These are phyloP conservation scores for Yarrowia hollandica DNA, from an alignment of 805 yeast genomes.

Conservation along the genomic window DNA sequence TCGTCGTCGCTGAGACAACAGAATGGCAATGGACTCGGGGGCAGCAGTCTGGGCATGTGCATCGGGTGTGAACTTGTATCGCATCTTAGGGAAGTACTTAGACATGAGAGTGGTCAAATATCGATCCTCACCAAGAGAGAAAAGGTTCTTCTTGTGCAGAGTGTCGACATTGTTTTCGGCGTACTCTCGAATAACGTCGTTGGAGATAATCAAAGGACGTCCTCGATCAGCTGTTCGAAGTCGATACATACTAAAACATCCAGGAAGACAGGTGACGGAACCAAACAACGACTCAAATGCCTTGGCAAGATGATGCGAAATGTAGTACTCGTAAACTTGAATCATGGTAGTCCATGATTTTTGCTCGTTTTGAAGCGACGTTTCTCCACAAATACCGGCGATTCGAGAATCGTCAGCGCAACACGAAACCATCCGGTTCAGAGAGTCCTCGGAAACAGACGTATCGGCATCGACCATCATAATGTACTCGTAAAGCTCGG, in stretches of 20 bases:
- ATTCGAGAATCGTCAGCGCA: slow-evolving; percentile 59
- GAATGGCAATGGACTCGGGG: slow-evolving; percentile 53
- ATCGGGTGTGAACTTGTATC: slow-evolving; percentile 55
- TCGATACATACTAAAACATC: slow-evolving; percentile 63
- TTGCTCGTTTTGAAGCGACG: slow-evolving; percentile 57
- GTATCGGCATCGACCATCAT: slow-evolving; percentile 69
- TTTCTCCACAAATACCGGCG: slow-evolving; percentile 65
- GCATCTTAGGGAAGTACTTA: slow-evolving; percentile 56
- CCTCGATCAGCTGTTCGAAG: slow-evolving; percentile 49
- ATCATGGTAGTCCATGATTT: slow-evolving; percentile 58
- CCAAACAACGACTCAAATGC: slow-evolving; percentile 64
- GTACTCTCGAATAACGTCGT: slow-evolving; percentile 59
- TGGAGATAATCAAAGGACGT: slow-evolving; percentile 59
- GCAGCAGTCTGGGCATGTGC: slow-evolving; percentile 60
- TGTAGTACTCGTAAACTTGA: slow-evolving; percentile 64
- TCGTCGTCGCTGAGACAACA: slow-evolving; percentile 60
- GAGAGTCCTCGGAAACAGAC: slow-evolving; percentile 52
- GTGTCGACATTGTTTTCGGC: slow-evolving; percentile 58
- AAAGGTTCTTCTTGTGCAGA: slow-evolving; percentile 59
- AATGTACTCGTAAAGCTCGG: slow-evolving; percentile 57
- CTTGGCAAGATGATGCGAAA: slow-evolving; percentile 63
- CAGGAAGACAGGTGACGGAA: slow-evolving; percentile 65
- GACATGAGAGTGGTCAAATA: slow-evolving; percentile 59
- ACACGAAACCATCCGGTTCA: slow-evolving; percentile 57
- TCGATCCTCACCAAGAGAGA: slow-evolving; percentile 63